These are phyloP conservation scores for Tephrocybe sp. DNA, from an alignment of 768 basidiomycete genomes.

Conservation along the genomic window DNA sequence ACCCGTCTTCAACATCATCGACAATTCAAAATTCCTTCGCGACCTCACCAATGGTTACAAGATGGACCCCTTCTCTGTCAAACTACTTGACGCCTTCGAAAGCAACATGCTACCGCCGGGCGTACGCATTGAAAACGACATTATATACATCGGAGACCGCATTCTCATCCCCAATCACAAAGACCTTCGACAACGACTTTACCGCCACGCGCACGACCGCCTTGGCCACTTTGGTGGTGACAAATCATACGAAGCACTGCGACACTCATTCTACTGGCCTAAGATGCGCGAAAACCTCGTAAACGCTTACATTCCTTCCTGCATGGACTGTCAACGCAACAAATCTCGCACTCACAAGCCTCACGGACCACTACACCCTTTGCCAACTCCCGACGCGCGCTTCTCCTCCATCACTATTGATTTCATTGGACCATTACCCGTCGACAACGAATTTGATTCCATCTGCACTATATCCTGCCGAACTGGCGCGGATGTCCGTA, in stretches of 20 bases:
- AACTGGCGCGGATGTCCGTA: conserved; percentile 21
- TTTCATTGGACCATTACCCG: conserved; percentile 30
- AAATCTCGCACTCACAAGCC: conserved; percentile 24
- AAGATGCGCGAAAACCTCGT: conserved; percentile 26
- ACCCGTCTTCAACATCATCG: too few relatives aligned
- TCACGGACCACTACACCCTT: conserved; percentile 25
- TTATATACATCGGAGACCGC: conserved; percentile 21
- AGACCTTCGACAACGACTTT: conserved; percentile 30
- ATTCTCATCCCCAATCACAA: conserved; percentile 14
- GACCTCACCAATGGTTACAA: too few relatives aligned
- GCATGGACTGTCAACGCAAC: conserved; percentile 20
- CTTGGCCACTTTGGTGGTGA: conserved; percentile 31
- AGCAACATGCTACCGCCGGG: too few relatives aligned
- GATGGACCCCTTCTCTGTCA: too few relatives aligned
- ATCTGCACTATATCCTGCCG: conserved; percentile 25
- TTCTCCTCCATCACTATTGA: conserved; percentile 26
- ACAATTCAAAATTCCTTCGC: too few relatives aligned
- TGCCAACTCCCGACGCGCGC: conserved; percentile 23
- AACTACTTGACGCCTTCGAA: too few relatives aligned
- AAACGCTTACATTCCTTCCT: conserved; percentile 10
- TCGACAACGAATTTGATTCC: conserved; percentile 24
- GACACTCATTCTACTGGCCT: conserved; percentile 29
- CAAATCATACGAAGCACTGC: conserved; percentile 27
- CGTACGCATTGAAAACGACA: too few relatives aligned
- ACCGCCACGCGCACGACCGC: conserved; percentile 19